A percentile compares a stretch with the other conserved stretches of the same genome.
These are phyloP conservation scores for Metarhizium robertsii DNA, from an alignment of 2,329 filamentous ascomycete species.

Conservation along the genomic window DNA sequence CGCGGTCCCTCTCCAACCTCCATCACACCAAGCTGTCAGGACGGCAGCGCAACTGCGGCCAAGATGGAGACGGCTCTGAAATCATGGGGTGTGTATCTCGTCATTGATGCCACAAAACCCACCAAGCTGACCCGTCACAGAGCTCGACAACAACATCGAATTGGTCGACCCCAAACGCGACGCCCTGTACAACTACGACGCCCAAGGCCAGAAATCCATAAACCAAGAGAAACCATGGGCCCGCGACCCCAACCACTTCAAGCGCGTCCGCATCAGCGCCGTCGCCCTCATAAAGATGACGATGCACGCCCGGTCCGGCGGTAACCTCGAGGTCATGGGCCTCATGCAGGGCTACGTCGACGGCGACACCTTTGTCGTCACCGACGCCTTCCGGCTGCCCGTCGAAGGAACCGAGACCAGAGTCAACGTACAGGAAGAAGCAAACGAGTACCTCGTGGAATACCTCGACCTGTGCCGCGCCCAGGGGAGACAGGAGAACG, in stretches of 20 bases:
- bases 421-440: constrained; percentile 91
- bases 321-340: constrained; percentile 91
- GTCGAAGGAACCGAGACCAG: constrained; percentile 98
- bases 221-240: constrained; percentile 64
- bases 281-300: constrained; percentile 97
- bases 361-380: constrained; percentile 79
- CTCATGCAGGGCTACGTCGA: constrained; percentile 94
- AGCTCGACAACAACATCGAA: constrained; percentile 77
- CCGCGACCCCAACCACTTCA: constrained; percentile 77
- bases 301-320: constrained; percentile 95
- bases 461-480: constrained; percentile 71
- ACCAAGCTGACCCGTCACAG: constrained; percentile 32
- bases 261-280: constrained; percentile 84
- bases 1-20: constrained; percentile 2
- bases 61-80: constrained; percentile 19
- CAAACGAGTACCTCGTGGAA: constrained; percentile 92
- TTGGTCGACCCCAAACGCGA: constrained; percentile 82
- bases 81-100: constrained; percentile 17
- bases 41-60: neutral
- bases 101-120: neutral
- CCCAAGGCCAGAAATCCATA: constrained; percentile 56
- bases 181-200: constrained; percentile 80
- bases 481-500: constrained; percentile 75
- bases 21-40: constrained; percentile 5
- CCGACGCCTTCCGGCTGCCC: constrained; percentile 85